Percentiles rank a stretch among this genome's conserved stretches.
Evolutionary conservation across 2,329 filamentous ascomycete species (phyloP).

Genomic region (Shiraia sp.): DNA sequence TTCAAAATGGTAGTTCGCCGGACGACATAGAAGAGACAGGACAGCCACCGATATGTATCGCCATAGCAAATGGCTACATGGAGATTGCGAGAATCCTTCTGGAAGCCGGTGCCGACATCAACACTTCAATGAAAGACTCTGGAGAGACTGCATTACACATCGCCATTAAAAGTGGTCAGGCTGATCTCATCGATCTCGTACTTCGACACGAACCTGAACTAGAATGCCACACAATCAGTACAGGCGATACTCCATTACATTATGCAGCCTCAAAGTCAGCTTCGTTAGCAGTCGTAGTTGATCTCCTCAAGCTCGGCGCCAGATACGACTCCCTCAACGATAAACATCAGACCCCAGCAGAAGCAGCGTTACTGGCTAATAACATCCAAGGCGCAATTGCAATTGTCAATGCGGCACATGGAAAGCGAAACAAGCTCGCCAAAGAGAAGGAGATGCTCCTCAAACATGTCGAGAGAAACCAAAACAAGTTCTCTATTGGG

Average conservation of each 20-base stretch:
- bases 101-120: constrained; percentile 31
- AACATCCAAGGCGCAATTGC: constrained; percentile 37
- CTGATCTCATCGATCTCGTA: constrained; percentile 31
- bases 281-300: constrained; percentile 24
- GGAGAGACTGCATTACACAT: constrained; percentile 39
- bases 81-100: constrained; percentile 30
- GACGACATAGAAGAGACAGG: constrained; percentile 25
- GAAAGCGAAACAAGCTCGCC: constrained; percentile 23
- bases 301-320: constrained; percentile 33
- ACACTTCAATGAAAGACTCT: constrained; percentile 18
- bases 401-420: constrained; percentile 36
- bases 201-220: constrained; percentile 26
- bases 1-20: constrained; percentile 31
- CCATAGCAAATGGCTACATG: constrained; percentile 30
- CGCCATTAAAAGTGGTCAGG: constrained; percentile 29
- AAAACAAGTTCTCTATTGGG: constrained; percentile 30
- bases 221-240: constrained; percentile 22
- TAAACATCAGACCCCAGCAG: constrained; percentile 29
- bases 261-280: constrained; percentile 34
- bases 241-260: constrained; percentile 37
- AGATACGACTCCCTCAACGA: constrained; percentile 26
- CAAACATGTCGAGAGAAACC: constrained; percentile 32
- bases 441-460: constrained; percentile 41
- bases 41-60: constrained; percentile 33
- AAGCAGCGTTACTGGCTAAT: constrained; percentile 27